phyloP scores from a whole-genome alignment of 2,329 filamentous ascomycete genomes.

The Aquanectria penicillioides region DNA sequence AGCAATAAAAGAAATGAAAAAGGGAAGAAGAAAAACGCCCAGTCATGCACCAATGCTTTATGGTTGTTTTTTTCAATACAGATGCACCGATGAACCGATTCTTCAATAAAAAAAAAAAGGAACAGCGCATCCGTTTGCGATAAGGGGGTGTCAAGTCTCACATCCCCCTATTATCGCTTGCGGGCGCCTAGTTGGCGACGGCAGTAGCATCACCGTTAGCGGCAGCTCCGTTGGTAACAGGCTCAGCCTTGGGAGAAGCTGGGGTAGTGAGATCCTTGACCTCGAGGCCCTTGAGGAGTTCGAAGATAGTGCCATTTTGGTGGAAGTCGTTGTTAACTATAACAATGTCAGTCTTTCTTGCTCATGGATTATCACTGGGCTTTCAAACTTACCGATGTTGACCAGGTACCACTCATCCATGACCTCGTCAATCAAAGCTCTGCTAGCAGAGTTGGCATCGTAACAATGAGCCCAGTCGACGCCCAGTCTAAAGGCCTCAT shows the following conservation, averaged over 20 bases:
- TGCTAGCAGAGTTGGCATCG: slow-evolving; percentile 77
- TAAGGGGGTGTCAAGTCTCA: not conserved
- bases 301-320: slow-evolving; percentile 81
- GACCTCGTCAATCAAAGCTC: slow-evolving; percentile 80
- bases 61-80: slow-evolving; percentile 22
- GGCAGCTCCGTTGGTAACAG: slow-evolving; percentile 25
- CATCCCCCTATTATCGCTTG: not conserved
- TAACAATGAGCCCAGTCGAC: slow-evolving; percentile 96
- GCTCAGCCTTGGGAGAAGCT: slow-evolving; percentile 39
- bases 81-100: slow-evolving; percentile 1
- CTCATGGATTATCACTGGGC: no score
- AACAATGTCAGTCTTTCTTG: not conserved
- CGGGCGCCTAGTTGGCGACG: slow-evolving; percentile 28
- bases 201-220: slow-evolving; percentile 11
- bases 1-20: slow-evolving; percentile 24
- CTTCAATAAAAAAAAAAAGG: slow-evolving; percentile 22
- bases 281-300: slow-evolving; percentile 81
- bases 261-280: slow-evolving; percentile 70
- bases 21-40: slow-evolving; percentile 24
- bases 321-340: slow-evolving; percentile 98
- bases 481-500: slow-evolving; percentile 93
- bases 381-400: slow-evolving; percentile 94
- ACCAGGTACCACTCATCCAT: slow-evolving; percentile 94
- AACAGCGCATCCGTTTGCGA: slow-evolving; percentile 3
- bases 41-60: slow-evolving; percentile 22